Conservation (phyloP, 805 yeast genomes). For the Candida maesae region DNA sequence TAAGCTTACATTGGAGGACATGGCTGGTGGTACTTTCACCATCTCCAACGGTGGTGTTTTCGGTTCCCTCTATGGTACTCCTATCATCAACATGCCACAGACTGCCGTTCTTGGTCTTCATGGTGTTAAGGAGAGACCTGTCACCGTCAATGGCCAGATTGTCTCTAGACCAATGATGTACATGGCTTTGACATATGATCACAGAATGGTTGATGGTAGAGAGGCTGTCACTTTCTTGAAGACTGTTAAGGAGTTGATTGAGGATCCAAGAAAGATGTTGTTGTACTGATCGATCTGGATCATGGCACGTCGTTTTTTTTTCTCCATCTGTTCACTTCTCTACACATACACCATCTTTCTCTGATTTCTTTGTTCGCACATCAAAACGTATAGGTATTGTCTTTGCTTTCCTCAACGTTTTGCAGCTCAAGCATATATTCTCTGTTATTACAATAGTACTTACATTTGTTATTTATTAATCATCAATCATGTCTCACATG, state of each 20-base stretch:
- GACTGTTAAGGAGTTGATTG: slow-evolving; percentile 94
- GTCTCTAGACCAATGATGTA: slow-evolving; percentile 99
- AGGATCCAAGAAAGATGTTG: slow-evolving; percentile 98
- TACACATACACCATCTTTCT: background rate
- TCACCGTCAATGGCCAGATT: slow-evolving; percentile 91
- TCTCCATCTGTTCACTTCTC: background rate
- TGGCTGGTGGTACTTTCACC: slow-evolving; percentile 99
- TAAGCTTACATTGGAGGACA: slow-evolving; percentile 93
- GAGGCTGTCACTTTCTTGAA: slow-evolving; percentile 97
- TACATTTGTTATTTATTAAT: no score
- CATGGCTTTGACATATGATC: slow-evolving; percentile 96
- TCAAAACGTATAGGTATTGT: no score
- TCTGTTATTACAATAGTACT: background rate
- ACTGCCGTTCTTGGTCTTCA: slow-evolving; percentile 97
- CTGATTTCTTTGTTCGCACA: background rate
- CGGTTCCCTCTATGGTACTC: slow-evolving; percentile 97
- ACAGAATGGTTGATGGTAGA: slow-evolving; percentile 96
- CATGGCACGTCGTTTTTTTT: no score
- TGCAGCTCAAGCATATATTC: background rate
- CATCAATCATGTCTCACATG: no score
- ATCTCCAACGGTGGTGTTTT: slow-evolving; percentile 99
- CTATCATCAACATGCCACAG: slow-evolving; percentile 97
- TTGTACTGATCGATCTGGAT: slow-evolving; percentile 42
- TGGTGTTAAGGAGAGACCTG: slow-evolving; percentile 97
- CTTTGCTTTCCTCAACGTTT: no score